Evolutionary conservation across 129 eudicot species (phyloP), one percentile per base, ranked within the genome.

Genomic region (Centaurea solstitialis): DNA sequence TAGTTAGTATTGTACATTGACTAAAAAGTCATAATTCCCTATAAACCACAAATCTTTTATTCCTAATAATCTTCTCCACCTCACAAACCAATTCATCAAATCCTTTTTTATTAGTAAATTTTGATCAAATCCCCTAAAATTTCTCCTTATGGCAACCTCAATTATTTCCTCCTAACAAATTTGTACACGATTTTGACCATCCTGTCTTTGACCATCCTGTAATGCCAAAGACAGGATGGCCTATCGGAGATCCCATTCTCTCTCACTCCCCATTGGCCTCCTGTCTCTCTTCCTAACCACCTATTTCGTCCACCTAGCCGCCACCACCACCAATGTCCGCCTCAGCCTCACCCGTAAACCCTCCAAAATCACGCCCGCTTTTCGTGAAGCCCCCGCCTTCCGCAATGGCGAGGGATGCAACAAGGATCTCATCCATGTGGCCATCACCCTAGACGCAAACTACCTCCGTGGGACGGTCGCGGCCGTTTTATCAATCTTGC

Each of bases 351-450:
- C 45, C 6, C 81, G 77, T 15, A 82, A 78, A 65, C 84, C 86
- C 17, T 40, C 85, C 50, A 72, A 79, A 23, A n/a, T 65, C 59
- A 73, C 75, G 9, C 84, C 85, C 18, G 41, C 53, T 11, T 89
- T 89, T 67, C 88, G 83, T 0, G 93, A 89, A 84, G 93, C 93
- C 20, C 88, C 90, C 22, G 90, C 88, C 20, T 89, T 84, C 26
- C 81, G 75, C 68, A 89, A 89, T 35, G 88, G 83, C 8, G 81
- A 86, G 38, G 79, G 57, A 8, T 86, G 90, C 65, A 24, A 78
- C 37, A 22, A 20, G 0, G 71, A 80, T 41, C 33, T 20, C 33
- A 75, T 85, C 69, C 91, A 88, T 43, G 82, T 88, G 17, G 83
- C 87, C 64, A 88, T 88, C 89, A 88, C 91, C 75, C 85, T 88